Percentiles rank a stretch among this genome's conserved stretches.
These are phyloP conservation scores for Saturnispora serradocipensis DNA, from an alignment of 805 yeast genomes.

Conservation along the genomic window DNA sequence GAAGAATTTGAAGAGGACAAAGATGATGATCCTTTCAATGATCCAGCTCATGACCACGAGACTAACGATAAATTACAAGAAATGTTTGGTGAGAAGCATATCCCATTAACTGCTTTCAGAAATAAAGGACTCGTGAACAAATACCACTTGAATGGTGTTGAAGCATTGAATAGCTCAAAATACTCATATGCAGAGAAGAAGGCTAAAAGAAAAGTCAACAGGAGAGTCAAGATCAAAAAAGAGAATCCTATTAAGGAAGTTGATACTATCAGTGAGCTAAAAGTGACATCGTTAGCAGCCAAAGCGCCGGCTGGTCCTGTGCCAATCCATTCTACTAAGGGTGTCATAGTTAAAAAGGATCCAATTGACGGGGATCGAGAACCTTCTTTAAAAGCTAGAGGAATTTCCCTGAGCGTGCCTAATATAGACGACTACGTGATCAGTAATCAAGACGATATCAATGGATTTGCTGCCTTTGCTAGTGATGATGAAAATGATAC, in stretches of 20 bases:
- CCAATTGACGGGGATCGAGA: background rate
- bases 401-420: background rate
- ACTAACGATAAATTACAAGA: conserved; percentile 9
- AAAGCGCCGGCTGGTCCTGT: conserved; percentile 1
- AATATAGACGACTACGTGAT: conserved; percentile 5
- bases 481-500: conserved; percentile 4
- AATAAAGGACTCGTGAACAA: conserved; percentile 49
- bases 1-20: conserved; percentile 65
- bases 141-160: conserved; percentile 6
- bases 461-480: conserved; percentile 7
- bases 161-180: background rate
- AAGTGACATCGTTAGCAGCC: background rate
- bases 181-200: background rate
- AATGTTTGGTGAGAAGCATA: conserved; percentile 33
- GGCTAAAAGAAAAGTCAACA: background rate
- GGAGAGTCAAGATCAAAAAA: background rate
- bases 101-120: conserved; percentile 86
- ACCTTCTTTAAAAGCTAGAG: background rate
- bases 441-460: conserved; percentile 4
- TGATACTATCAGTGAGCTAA: background rate
- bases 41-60: conserved; percentile 9
- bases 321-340: background rate
- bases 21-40: conserved; percentile 12
- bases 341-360: background rate
- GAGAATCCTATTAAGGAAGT: background rate